phyloP scores from a whole-genome alignment of 2,329 filamentous ascomycete species.

The Westerdykella aurantiaca region DNA sequence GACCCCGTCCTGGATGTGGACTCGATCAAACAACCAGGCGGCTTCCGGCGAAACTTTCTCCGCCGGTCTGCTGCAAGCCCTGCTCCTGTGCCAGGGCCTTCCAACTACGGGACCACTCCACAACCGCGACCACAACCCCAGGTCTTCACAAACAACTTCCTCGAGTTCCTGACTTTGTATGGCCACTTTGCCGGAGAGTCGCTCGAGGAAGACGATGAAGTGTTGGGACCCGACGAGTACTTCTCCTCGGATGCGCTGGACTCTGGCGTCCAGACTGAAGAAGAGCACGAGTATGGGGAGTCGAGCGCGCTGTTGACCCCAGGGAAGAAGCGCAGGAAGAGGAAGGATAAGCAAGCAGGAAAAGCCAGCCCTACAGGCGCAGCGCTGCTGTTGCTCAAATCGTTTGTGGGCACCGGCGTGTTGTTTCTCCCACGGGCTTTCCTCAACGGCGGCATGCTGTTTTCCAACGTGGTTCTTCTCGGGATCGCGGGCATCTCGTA shows the following conservation, averaged over 20 bases:
- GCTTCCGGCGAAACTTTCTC: conserved; percentile 86
- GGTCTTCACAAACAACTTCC: conserved; percentile 77
- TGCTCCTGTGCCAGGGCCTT: conserved; percentile 42
- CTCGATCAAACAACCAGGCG: conserved; percentile 86
- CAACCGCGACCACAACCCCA: conserved; percentile 19
- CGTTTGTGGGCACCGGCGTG: conserved; percentile 94
- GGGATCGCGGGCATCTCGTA: conserved; percentile 82
- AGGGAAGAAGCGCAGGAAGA: conserved; percentile 62
- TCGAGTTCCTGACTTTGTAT: conserved; percentile 92
- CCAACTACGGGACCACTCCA: conserved; percentile 36
- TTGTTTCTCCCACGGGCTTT: conserved; percentile 90
- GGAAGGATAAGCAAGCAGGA: conserved; percentile 71
- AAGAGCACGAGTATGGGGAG: conserved; percentile 76
- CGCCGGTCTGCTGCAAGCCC: conserved; percentile 67
- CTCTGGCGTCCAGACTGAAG: conserved; percentile 49
- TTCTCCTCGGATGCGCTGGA: conserved; percentile 74
- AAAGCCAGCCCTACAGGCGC: conserved; percentile 75
- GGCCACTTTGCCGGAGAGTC: conserved; percentile 97
- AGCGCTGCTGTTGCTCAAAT: conserved; percentile 83
- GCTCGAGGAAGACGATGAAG: conserved; percentile 93
- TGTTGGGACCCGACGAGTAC: conserved; percentile 79
- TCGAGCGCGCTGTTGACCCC: conserved; percentile 72
- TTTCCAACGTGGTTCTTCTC: conserved; percentile 87
- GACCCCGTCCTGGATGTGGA: conserved; percentile 78
- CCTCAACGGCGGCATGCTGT: conserved; percentile 94